Evolutionary conservation across 2,329 filamentous ascomycete genomes (phyloP), one percentile per base, ranked within the genome.

Genomic region (Penicillium sp.): DNA sequence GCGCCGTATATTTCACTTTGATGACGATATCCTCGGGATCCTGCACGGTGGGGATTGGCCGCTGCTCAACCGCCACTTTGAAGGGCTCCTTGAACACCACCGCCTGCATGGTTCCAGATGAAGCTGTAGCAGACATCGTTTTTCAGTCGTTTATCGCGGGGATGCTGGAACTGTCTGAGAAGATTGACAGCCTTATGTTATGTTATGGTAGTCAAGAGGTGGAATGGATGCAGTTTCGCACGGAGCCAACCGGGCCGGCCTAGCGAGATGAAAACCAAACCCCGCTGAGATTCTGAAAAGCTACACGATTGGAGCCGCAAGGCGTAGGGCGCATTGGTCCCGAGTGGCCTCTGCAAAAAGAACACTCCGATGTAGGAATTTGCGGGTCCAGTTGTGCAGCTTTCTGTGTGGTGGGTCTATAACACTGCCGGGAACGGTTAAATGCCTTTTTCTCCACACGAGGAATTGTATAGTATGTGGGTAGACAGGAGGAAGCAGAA

Each of bases 1-100:
- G 81, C 14, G 91, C 92, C 23, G 91, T 90, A 64, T 90, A 89
- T 56, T 85, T 82, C 18, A 96, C 90, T 72, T 91, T 92, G 67
- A 96, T 85, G 62, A 96, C 87, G 54, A 93, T 83, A 70, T 96
- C 92, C 52, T 81, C 83, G 5, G 84, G 81, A 55, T 90, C 81
- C 64, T 87, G 80, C 59, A 96, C 81, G 62, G 84, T 83, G 1
- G 92, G 92, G 11, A 93, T 81, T 0, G 91, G 91, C 18, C 90
- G 83, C 55, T 94, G 85, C 75, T 96, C 88, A 51, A 97, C 75
- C 1, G 83, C 87, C 51, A 96, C 82, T 67, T 90, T 86, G 66
- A 83, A 81, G 3, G 89, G 88, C 2, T 88, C 91, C 58, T 93
- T 87, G 77, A 96, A 95, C 51, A 96, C 84, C 26, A 97, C 90